A percentile compares a stretch with the other conserved stretches of the same genome.
phyloP scores from a whole-genome alignment of 768 basidiomycete genomes.

The Phanerodontia chrysosporium region DNA sequence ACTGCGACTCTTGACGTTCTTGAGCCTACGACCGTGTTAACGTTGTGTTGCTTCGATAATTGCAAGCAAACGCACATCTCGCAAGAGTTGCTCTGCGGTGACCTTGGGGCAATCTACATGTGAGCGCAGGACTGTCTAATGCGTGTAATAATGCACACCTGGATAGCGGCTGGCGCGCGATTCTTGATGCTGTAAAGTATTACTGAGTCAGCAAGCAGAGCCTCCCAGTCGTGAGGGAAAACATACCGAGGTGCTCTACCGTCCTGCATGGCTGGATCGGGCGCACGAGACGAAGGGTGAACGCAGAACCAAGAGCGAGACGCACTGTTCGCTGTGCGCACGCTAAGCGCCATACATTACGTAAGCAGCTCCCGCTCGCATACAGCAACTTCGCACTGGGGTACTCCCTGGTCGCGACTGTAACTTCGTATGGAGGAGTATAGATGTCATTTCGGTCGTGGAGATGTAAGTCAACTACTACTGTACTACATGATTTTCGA shows the following conservation, averaged over 20 bases:
- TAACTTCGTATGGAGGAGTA: no score
- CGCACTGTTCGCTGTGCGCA: no score
- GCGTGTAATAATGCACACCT: slow-evolving; percentile 44
- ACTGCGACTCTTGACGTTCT: slow-evolving; percentile 92
- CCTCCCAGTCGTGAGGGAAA: background rate
- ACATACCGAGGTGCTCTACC: slow-evolving; percentile 71
- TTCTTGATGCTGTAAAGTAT: slow-evolving; percentile 74
- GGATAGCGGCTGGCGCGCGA: slow-evolving; percentile 89
- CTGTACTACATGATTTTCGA: background rate
- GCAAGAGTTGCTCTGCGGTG: slow-evolving; percentile 95
- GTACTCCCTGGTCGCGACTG: no score
- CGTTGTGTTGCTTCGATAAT: background rate
- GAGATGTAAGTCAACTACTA: background rate
- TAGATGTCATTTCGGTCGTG: background rate
- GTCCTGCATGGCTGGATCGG: slow-evolving; percentile 66
- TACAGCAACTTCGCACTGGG: no score
- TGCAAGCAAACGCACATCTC: slow-evolving; percentile 57
- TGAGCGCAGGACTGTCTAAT: background rate
- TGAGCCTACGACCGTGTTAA: slow-evolving; percentile 61
- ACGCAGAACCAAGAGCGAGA: no score
- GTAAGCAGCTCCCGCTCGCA: no score
- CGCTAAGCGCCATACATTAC: no score
- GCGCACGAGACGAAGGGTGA: no score
- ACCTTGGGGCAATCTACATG: slow-evolving; percentile 48
- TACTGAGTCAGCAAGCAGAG: background rate